These are phyloP conservation scores for Lophium mytilinum DNA, from an alignment of 495 filamentous ascomycete species.

Conservation along the genomic window DNA sequence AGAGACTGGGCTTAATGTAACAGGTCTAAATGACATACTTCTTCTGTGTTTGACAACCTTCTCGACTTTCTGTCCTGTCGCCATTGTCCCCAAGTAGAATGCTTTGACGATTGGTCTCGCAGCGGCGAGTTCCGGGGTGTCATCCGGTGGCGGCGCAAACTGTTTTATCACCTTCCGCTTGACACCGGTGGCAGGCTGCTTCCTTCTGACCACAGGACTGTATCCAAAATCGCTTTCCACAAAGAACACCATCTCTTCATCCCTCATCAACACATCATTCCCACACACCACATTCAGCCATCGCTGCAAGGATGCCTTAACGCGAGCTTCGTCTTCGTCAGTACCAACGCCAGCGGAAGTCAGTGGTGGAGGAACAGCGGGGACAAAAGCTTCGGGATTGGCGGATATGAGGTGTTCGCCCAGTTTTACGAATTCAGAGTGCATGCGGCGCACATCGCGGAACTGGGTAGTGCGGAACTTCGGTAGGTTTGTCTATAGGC, in stretches of 20 bases:
- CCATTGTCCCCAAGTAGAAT: constrained; percentile 94
- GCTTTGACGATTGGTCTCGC: constrained; percentile 86
- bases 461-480: constrained; percentile 97
- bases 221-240: constrained; percentile 98
- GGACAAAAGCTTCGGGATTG: constrained; percentile 94
- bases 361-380: constrained; percentile 83
- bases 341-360: constrained; percentile 94
- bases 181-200: constrained; percentile 95
- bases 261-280: constrained; percentile 86
- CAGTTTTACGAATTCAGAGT: constrained; percentile 92
- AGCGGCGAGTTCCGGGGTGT: constrained; percentile 87
- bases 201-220: constrained; percentile 87
- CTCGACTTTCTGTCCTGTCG: constrained; percentile 90
- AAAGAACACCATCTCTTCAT: constrained; percentile 95
- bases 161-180: constrained; percentile 94
- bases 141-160: constrained; percentile 95
- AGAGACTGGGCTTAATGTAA: too few species aligned
- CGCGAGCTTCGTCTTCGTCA: constrained; percentile 86
- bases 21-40: constrained; percentile 48
- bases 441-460: constrained; percentile 88
- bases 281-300: constrained; percentile 90
- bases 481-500: constrained; percentile 80
- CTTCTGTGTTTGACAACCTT: constrained; percentile 84
- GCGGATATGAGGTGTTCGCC: constrained; percentile 90
- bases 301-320: constrained; percentile 81